These are phyloP conservation scores for Lathyrus tuberosus DNA, from an alignment of 306 rosid genomes.

Conservation along the genomic window DNA sequence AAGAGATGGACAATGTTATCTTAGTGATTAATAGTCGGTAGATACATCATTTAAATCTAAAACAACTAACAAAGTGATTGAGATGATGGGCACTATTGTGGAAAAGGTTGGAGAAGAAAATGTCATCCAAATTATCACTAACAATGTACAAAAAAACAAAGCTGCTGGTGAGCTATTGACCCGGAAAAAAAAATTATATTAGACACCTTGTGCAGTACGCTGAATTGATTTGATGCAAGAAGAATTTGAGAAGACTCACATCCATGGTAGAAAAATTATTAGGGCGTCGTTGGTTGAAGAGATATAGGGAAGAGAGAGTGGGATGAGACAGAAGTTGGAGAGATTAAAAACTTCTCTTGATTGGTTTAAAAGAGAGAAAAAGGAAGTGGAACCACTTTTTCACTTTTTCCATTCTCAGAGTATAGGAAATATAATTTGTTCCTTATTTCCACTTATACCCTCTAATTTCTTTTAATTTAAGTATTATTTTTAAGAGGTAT, in stretches of 20 bases:
- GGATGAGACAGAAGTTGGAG: no score
- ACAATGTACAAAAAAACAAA: slow-evolving; percentile 4
- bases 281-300: no score
- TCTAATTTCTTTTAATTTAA: no score
- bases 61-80: background rate
- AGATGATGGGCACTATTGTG: background rate
- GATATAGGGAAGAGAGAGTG: no score
- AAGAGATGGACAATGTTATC: background rate
- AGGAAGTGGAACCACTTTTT: no score
- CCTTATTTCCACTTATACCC: no score
- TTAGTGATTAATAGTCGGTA: background rate
- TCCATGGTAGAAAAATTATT: no score
- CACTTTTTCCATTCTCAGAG: no score
- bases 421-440: no score
- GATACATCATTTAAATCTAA: background rate
- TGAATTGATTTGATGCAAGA: background rate
- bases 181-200: background rate
- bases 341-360: no score
- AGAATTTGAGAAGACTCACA: background rate
- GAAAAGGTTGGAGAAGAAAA: background rate
- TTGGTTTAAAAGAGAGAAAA: no score
- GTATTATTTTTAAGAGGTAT: no score
- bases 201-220: background rate
- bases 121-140: background rate
- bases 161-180: background rate